Percentiles rank a stretch among this genome's conserved stretches.
These are phyloP conservation scores for Aechmea fasciata DNA, from an alignment of 176 grass and related monocot species.

Conservation along the genomic window DNA sequence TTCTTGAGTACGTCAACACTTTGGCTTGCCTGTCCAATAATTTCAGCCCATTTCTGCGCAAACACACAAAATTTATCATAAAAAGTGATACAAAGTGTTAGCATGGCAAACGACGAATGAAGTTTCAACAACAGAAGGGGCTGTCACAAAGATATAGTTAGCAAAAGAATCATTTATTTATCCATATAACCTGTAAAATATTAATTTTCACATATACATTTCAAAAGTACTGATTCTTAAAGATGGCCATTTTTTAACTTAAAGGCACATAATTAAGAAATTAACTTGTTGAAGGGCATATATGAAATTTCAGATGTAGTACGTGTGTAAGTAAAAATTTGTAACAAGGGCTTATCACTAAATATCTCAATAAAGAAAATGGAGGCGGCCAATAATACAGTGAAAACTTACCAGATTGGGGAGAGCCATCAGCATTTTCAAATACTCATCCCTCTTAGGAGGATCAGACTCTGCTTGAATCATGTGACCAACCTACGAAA, in stretches of 20 bases:
- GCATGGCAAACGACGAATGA: slow-evolving; percentile 8
- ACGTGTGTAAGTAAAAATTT: too few relatives aligned
- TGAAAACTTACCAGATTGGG: slow-evolving; percentile 63
- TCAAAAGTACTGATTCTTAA: too few relatives aligned
- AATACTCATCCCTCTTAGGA: slow-evolving; percentile 91
- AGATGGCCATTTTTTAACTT: too few relatives aligned
- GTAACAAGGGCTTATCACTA: too few relatives aligned
- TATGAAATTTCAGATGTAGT: too few relatives aligned
- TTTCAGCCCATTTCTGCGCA: slow-evolving; percentile 98
- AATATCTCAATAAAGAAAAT: background rate
- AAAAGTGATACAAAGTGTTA: slow-evolving; percentile 19
- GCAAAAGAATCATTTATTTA: too few relatives aligned
- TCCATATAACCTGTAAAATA: too few relatives aligned
- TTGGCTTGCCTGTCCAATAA: slow-evolving; percentile 91
- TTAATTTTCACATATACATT: too few relatives aligned
- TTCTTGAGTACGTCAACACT: slow-evolving; percentile 98
- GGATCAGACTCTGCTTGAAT: slow-evolving; percentile 97
- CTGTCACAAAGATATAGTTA: too few relatives aligned
- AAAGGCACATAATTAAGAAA: too few relatives aligned
- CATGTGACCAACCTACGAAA: slow-evolving; percentile 80
- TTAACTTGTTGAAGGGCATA: too few relatives aligned
- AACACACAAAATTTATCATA: slow-evolving; percentile 12
- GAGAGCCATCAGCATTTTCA: slow-evolving; percentile 98
- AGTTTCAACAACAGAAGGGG: slow-evolving; percentile 1
- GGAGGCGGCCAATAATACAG: background rate